phyloP scores from a whole-genome alignment of 805 yeast genomes.

The Metschnikowia henanensis region DNA sequence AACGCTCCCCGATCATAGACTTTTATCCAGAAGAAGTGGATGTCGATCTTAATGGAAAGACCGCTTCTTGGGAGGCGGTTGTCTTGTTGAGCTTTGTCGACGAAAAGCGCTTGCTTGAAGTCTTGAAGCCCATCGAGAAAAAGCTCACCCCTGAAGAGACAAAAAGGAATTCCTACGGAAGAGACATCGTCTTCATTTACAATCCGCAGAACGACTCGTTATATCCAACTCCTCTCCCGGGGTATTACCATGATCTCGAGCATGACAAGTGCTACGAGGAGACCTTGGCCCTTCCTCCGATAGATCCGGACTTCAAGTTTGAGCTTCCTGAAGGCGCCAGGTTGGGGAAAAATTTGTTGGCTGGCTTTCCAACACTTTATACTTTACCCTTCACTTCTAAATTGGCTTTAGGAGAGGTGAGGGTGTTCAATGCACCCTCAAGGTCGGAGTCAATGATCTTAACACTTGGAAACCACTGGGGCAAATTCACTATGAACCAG shows the following conservation, averaged over 20 bases:
- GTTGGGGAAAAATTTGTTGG: slow-evolving; percentile 67
- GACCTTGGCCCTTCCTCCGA: slow-evolving; percentile 50
- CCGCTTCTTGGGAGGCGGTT: slow-evolving; percentile 97
- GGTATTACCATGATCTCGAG: slow-evolving; percentile 73
- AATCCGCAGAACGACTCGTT: slow-evolving; percentile 73
- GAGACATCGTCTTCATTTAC: slow-evolving; percentile 62
- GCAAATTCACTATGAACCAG: slow-evolving; percentile 57
- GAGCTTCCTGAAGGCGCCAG: slow-evolving; percentile 69
- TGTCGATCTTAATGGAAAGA: slow-evolving; percentile 90
- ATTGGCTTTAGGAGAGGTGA: slow-evolving; percentile 60
- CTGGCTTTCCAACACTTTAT: slow-evolving; percentile 87
- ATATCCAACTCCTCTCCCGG: slow-evolving; percentile 75
- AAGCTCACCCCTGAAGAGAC: slow-evolving; percentile 69
- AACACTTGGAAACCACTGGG: slow-evolving; percentile 53
- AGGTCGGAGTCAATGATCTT: slow-evolving; percentile 80
- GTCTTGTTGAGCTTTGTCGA: slow-evolving; percentile 92
- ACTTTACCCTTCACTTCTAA: slow-evolving; percentile 62
- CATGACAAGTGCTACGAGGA: slow-evolving; percentile 76
- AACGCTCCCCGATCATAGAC: slow-evolving; percentile 81
- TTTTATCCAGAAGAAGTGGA: slow-evolving; percentile 89
- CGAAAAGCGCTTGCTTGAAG: slow-evolving; percentile 67
- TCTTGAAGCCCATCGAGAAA: slow-evolving; percentile 65
- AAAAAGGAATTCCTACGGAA: slow-evolving; percentile 72
- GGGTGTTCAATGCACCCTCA: slow-evolving; percentile 83
- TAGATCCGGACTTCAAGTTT: slow-evolving; percentile 42